Evolutionary conservation across 768 basidiomycete genomes (phyloP).

Genomic region (Podaxis pistillaris): DNA sequence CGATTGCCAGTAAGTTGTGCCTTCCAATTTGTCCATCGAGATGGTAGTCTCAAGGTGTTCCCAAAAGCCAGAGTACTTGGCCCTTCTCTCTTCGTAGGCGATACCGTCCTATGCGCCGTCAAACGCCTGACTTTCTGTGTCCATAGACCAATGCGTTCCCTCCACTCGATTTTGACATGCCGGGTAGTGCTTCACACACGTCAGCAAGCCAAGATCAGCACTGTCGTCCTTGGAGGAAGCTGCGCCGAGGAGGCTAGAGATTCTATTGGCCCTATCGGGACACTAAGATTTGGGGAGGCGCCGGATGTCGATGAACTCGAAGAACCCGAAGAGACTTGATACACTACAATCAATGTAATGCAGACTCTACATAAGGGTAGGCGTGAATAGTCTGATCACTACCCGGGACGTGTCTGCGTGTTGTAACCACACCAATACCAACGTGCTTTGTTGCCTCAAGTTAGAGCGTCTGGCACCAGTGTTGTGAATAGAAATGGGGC

Average conservation of each 20-base stretch:
- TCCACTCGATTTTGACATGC: slow-evolving; percentile 10
- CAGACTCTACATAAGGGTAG: too few relatives aligned
- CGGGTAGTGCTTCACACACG: slow-evolving; percentile 12
- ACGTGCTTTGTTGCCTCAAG: too few relatives aligned
- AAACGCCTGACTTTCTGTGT: background rate
- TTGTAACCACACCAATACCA: too few relatives aligned
- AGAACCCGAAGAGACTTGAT: background rate
- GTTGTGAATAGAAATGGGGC: too few relatives aligned
- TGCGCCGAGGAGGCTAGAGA: background rate
- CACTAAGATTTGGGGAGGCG: background rate
- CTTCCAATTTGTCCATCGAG: background rate
- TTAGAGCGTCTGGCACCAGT: too few relatives aligned
- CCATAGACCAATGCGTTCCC: slow-evolving; percentile 8
- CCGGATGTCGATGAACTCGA: background rate
- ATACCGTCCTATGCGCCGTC: background rate
- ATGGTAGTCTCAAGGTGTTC: background rate
- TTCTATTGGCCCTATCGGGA: background rate
- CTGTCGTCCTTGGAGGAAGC: background rate
- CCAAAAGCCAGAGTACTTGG: background rate
- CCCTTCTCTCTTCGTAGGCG: background rate
- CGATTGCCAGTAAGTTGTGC: background rate
- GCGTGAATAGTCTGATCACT: too few relatives aligned
- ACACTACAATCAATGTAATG: too few relatives aligned
- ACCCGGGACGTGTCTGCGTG: too few relatives aligned
- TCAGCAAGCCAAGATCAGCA: background rate